Evolutionary conservation across 768 basidiomycete species (phyloP), one percentile per base, ranked within the genome.

Genomic region (Rhizopogon salebrosus): DNA sequence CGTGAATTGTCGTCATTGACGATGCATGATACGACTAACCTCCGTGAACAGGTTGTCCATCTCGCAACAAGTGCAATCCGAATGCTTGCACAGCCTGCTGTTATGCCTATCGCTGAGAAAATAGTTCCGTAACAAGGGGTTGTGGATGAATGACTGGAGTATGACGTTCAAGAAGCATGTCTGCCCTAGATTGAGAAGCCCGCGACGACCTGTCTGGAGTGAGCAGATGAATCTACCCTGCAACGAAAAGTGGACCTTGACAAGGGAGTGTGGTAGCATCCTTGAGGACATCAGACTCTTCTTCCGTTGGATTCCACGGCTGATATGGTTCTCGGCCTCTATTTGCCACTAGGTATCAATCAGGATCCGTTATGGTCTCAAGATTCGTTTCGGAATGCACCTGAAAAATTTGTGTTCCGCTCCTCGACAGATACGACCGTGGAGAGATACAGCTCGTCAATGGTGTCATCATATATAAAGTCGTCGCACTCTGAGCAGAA

Each of bases 111-210:
- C 95, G 52, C 87, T 80, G 23, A 98, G 82, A 62, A 93, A 98
- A 66, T 89, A 91, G 60, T 91, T 88, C 31, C 92, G 82, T 4
- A 98, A 73, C 4, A 95, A 75, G 0, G 95, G 95, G 60, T 97
- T 98, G 69, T 92, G 88, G 7, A 90, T 75, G 61, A 98, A 85
- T 11, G 82, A 83, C 67, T 98, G 95, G 10, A 98, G 77, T 20
- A 97, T 84, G 48, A 87, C 92, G 57, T 92, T 95, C 60, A 98
- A 78, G 72, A 93, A 98, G 64, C 95, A 98, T 0, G 94, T 98
- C 66, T 93, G 87, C 1, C 92, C 92, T 0, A 95, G 80, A 67
- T 95, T 95, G 39, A 92, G 71, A 3, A 95, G 75, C 0, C 93
- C 92, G 53, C 89, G 77, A n/a, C 89, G 83, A 48, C 85, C 91